A percentile compares a stretch with the other conserved stretches of the same genome.
These are phyloP conservation scores for Penicillium paneum DNA, from an alignment of 2,329 filamentous ascomycete genomes.

Conservation along the genomic window DNA sequence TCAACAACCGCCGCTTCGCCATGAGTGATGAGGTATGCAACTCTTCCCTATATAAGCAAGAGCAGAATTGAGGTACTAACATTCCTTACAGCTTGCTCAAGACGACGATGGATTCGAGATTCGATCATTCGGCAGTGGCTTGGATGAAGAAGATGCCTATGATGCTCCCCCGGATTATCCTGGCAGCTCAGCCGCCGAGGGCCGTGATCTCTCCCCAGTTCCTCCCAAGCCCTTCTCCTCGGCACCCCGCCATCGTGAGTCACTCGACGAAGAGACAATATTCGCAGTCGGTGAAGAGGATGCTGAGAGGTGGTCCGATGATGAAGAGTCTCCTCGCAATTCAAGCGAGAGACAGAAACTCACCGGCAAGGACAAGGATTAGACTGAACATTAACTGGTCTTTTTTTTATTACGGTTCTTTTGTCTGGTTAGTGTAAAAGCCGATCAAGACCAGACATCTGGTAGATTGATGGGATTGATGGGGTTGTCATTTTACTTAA, in stretches of 20 bases:
- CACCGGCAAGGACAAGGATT: conserved; percentile 42
- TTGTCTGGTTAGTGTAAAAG: background rate
- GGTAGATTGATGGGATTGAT: background rate
- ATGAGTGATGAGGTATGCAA: conserved; percentile 86
- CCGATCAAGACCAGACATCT: background rate
- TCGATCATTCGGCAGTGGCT: conserved; percentile 76
- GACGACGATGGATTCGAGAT: conserved; percentile 99
- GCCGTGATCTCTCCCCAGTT: conserved; percentile 39
- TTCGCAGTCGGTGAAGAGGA: conserved; percentile 82
- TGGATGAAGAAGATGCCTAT: conserved; percentile 60
- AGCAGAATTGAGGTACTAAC: conserved; percentile 28
- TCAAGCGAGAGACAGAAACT: conserved; percentile 52
- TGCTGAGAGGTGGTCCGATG: conserved; percentile 75
- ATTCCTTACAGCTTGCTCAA: conserved; percentile 68
- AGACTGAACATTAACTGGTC: background rate
- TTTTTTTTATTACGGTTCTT: background rate
- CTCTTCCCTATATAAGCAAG: background rate
- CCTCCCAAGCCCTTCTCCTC: conserved; percentile 53
- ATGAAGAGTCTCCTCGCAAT: conserved; percentile 54
- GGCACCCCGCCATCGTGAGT: conserved; percentile 54
- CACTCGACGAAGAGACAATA: conserved; percentile 85
- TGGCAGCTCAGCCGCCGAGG: conserved; percentile 30
- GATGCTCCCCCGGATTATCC: conserved; percentile 35
- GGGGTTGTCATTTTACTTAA: background rate
- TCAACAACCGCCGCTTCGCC: conserved; percentile 93